phyloP scores from a whole-genome alignment of 805 yeast species.

The Isabelozyma heimii region DNA sequence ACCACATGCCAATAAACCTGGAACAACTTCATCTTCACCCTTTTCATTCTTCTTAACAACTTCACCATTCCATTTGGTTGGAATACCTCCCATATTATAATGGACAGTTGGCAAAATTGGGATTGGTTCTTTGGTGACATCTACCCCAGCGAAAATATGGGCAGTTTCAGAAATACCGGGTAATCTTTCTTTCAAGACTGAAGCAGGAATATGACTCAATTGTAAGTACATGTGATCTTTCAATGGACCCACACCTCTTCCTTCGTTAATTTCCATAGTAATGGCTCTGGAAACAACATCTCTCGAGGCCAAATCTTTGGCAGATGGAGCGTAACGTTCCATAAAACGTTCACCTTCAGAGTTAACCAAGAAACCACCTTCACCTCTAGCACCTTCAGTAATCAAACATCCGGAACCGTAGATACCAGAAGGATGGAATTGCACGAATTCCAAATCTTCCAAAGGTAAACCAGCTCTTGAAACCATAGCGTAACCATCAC shows the following conservation, averaged over 20 bases:
- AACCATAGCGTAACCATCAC: slow-evolving; percentile 99
- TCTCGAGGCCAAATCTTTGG: slow-evolving; percentile 97
- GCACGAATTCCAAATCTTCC: slow-evolving; percentile 96
- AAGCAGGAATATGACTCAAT: slow-evolving; percentile 89
- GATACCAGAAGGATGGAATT: slow-evolving; percentile 99
- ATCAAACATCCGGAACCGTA: slow-evolving; percentile 98
- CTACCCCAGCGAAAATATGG: slow-evolving; percentile 97
- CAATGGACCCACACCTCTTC: slow-evolving; percentile 97
- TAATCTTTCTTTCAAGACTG: slow-evolving; percentile 88
- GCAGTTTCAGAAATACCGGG: slow-evolving; percentile 99
- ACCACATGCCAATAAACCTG: slow-evolving; percentile 96
- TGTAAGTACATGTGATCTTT: slow-evolving; percentile 95
- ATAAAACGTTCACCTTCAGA: slow-evolving; percentile 98
- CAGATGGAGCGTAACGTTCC: slow-evolving; percentile 99
- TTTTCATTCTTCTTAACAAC: slow-evolving; percentile 76
- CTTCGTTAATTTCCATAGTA: slow-evolving; percentile 97
- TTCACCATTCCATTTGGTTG: slow-evolving; percentile 97
- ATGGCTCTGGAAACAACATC: slow-evolving; percentile 98
- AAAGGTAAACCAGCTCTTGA: slow-evolving; percentile 97
- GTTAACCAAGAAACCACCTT: slow-evolving; percentile 96
- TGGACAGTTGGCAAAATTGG: slow-evolving; percentile 98
- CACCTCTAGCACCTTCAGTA: slow-evolving; percentile 99
- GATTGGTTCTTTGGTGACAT: slow-evolving; percentile 98
- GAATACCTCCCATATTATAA: slow-evolving; percentile 99
- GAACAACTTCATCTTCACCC: slow-evolving; percentile 88